Percentiles rank a stretch among this genome's conserved stretches.
These are phyloP conservation scores for Neurospora sp. DNA, from an alignment of 495 filamentous ascomycete genomes.

Conservation along the genomic window DNA sequence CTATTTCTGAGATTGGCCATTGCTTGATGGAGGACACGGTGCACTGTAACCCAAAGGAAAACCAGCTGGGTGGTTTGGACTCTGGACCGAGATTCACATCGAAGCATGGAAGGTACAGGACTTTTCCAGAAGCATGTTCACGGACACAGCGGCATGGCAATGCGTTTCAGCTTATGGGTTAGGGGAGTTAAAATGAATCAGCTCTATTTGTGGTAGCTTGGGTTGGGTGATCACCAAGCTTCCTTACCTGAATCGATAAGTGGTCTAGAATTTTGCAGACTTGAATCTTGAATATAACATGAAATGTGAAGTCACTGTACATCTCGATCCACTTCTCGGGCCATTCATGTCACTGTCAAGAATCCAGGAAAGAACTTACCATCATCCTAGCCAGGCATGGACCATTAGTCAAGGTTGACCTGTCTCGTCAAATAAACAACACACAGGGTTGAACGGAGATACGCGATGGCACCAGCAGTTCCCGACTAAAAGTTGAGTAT, in stretches of 20 bases:
- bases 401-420: not conserved
- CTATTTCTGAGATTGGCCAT: not conserved
- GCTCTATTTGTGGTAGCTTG: not conserved
- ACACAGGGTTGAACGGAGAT: not conserved
- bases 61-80: not conserved
- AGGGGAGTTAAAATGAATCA: not conserved
- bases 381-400: not conserved
- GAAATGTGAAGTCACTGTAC: not conserved
- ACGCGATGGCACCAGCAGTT: not conserved
- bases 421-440: not conserved
- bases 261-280: not conserved
- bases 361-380: not conserved
- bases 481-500: not conserved
- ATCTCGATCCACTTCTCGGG: not conserved
- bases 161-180: not conserved
- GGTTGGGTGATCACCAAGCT: not conserved
- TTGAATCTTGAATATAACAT: not conserved
- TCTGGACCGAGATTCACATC: not conserved
- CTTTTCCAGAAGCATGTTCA: not conserved
- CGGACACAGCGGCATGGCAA: not conserved
- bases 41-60: not conserved
- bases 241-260: not conserved
- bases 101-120: not conserved
- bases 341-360: not conserved
- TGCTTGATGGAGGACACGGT: not conserved